A percentile compares a stretch with the other conserved stretches of the same genome.
These are phyloP conservation scores for Blastocladiella britannica DNA, from an alignment of 192 early-diverging fungal species.

Conservation along the genomic window DNA sequence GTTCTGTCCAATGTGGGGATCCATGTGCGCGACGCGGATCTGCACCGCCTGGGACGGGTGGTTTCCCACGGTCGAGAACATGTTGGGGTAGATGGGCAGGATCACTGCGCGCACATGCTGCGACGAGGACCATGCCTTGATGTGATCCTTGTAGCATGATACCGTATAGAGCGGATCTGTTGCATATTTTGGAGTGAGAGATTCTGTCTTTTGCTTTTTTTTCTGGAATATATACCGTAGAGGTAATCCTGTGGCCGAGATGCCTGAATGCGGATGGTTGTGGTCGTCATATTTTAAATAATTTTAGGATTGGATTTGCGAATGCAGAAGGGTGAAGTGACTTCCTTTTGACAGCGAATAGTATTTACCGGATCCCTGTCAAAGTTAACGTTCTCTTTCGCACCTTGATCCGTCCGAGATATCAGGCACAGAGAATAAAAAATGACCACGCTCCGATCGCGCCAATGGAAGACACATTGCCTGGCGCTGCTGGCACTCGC, in stretches of 20 bases:
- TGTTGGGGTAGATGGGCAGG: constrained; percentile 27
- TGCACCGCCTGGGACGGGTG: constrained; percentile 10
- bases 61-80: constrained; percentile 29
- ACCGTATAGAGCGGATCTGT: constrained; percentile 33
- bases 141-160: constrained; percentile 26
- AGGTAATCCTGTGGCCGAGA: constrained; percentile 34
- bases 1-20: constrained; percentile 9
- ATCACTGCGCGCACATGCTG: constrained; percentile 32
- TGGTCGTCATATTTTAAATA: background rate
- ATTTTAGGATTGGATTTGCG: no score
- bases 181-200: background rate
- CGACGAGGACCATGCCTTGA: constrained; percentile 16
- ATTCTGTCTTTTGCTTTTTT: background rate
- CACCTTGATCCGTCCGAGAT: no score
- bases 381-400: no score
- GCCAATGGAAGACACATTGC: no score
- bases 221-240: no score
- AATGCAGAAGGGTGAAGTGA: no score
- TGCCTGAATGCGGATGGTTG: constrained; percentile 1
- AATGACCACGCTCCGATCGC: no score
- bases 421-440: no score
- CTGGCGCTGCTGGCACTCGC: no score
- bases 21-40: constrained; percentile 12
- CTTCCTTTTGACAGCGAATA: no score
- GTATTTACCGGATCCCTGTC: no score